phyloP scores from a whole-genome alignment of 805 yeast species.

The Yamadazyma paraphyllophila region DNA sequence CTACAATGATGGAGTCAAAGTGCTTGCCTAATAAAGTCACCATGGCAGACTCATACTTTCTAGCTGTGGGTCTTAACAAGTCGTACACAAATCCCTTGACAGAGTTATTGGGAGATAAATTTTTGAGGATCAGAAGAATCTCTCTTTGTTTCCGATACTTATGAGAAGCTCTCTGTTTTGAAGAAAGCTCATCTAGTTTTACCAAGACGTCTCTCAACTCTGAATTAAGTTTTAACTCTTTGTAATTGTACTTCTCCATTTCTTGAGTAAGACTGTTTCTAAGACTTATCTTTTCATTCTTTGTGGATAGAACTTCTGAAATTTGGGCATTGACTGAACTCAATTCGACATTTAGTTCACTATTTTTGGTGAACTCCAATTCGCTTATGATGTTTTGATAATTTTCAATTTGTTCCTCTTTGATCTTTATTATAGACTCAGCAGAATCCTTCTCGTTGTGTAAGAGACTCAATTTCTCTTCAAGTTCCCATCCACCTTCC shows the following conservation, averaged over 20 bases:
- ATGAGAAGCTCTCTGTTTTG: slow-evolving; percentile 71
- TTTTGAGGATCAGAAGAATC: slow-evolving; percentile 63
- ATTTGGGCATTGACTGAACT: slow-evolving; percentile 28
- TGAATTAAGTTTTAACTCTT: slow-evolving; percentile 62
- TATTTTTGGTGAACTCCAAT: slow-evolving; percentile 33
- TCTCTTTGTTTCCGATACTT: slow-evolving; percentile 71
- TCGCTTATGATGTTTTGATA: slow-evolving; percentile 39
- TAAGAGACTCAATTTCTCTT: slow-evolving; percentile 46
- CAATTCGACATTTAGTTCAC: slow-evolving; percentile 37
- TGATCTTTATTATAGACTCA: slow-evolving; percentile 22
- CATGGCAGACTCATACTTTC: slow-evolving; percentile 70
- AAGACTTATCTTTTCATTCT: slow-evolving; percentile 23
- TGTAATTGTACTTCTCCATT: slow-evolving; percentile 36
- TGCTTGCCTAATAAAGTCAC: slow-evolving; percentile 75
- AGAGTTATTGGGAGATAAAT: slow-evolving; percentile 69
- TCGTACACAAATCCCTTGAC: slow-evolving; percentile 81
- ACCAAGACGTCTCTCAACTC: slow-evolving; percentile 58
- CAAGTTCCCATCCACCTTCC: slow-evolving; percentile 55
- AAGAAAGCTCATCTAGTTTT: slow-evolving; percentile 68
- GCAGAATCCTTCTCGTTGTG: slow-evolving; percentile 45
- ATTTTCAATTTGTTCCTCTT: slow-evolving; percentile 29
- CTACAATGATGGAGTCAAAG: slow-evolving; percentile 83
- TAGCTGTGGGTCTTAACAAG: slow-evolving; percentile 71
- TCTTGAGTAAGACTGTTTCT: slow-evolving; percentile 29
- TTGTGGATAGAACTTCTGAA: slow-evolving; percentile 27